Base-by-base conservation (phyloP, 1,139 yeast genomes). In the Blastobotrys serpentis region DNA sequence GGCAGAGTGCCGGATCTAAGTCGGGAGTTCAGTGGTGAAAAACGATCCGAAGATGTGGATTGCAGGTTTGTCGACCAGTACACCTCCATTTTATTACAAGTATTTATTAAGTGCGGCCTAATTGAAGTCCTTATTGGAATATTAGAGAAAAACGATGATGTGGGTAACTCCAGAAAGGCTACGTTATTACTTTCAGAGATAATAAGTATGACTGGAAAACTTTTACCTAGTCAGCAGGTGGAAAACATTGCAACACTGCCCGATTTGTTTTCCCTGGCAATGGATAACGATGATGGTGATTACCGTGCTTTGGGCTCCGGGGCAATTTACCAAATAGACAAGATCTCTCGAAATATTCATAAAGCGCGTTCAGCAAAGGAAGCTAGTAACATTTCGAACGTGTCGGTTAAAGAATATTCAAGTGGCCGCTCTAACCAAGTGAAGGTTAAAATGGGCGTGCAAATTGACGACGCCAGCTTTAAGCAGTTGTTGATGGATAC, bases 401-500 rank as follows among this genome's bases (percentile, higher is more conserved):
- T 14, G 41, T 36, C 30, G 13, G 34, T 38, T 22, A 42, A 40
- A n/a, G 22, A 42, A 16, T 18, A 34, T 11, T 11, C 43, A 37
- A 25, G 17, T 23, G 41, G 14, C 25, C 13, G 43, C 14, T 52
- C 64, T 1, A 59, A 52, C 43, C 68, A 68, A 14, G 70, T 77
- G 25, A 74, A 71, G 43, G 71, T 75, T 8, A 72, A 73, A 40
- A 66, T 79, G 46, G 76, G 79, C 4, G 73, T 73, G 26, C 74
- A 77, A 44, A 72, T 85, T 26, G 95, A 87, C 59, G 97, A 89
- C 50, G 56, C 72, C 0, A 84, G 83, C 43, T 80, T 90, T 58
- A 82, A 85, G 57, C 75, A 76, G 49, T 72, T 86, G 70, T 73
- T 92, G 5, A 69, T 72, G 37, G 83, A 83, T 44, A 81, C 96